phyloP scores from a whole-genome alignment of 1,284 basidiomycete genomes.

The Rhodotorula sp. region DNA sequence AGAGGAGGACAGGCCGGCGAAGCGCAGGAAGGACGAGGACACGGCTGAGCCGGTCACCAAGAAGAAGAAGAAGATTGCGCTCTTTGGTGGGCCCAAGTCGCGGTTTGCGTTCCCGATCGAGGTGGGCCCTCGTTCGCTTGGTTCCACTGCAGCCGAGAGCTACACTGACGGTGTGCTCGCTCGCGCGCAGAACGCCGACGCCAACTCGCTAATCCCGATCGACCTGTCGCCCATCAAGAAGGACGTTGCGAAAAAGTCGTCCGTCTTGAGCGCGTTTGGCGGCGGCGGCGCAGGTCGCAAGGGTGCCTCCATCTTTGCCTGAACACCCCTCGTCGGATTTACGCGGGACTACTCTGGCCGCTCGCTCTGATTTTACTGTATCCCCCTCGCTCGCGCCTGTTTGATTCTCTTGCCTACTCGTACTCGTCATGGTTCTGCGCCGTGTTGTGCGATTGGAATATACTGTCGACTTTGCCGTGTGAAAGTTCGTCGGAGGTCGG shows the following conservation, averaged over 20 bases:
- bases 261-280: conserved; percentile 9
- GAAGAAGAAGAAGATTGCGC: conserved; percentile 36
- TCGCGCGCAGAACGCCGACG: conserved; percentile 23
- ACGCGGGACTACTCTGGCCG: background rate
- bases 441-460: background rate
- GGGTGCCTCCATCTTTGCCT: conserved; percentile 14
- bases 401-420: background rate
- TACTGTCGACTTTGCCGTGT: background rate
- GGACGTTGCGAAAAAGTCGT: background rate
- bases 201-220: conserved; percentile 30
- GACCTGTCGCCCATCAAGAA: conserved; percentile 39
- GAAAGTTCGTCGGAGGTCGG: too few species aligned
- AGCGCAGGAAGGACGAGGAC: background rate
- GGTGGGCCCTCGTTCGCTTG: conserved; percentile 11
- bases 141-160: background rate
- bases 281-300: conserved; percentile 9
- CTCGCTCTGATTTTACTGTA: background rate
- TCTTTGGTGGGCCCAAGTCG: conserved; percentile 23
- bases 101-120: conserved; percentile 32
- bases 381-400: background rate
- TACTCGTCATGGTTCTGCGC: background rate
- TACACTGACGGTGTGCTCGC: background rate
- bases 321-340: background rate
- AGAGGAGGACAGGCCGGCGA: conserved; percentile 3
- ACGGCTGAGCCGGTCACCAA: conserved; percentile 7